phyloP scores from a whole-genome alignment of 768 basidiomycete genomes.

The Tubosaeta sp. region DNA sequence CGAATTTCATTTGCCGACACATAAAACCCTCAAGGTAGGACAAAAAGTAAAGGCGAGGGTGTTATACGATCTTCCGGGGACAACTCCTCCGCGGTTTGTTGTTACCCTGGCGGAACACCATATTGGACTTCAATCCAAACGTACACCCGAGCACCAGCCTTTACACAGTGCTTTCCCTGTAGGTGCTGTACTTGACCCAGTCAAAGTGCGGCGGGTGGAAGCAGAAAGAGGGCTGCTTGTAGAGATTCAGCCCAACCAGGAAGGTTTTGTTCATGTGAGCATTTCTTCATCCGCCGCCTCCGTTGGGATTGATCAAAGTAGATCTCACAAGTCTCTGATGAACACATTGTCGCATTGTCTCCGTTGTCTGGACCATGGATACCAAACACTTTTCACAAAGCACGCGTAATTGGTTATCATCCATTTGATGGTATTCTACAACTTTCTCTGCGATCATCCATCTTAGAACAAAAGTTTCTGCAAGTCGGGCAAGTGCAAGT shows the following conservation, averaged over 20 bases:
- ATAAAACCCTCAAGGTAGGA: constrained; percentile 53
- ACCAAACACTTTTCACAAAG: constrained; percentile 71
- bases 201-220: constrained; percentile 72
- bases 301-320: constrained; percentile 28
- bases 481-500: constrained; percentile 78
- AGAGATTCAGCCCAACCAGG: constrained; percentile 55
- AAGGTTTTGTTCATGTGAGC: constrained; percentile 87
- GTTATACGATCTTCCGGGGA: constrained; percentile 67
- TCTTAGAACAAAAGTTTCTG: constrained; percentile 83
- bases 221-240: constrained; percentile 78
- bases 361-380: constrained; percentile 74
- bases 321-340: constrained; percentile 94
- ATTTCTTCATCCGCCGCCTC: not conserved
- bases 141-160: constrained; percentile 21
- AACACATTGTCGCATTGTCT: constrained; percentile 78
- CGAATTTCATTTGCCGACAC: constrained; percentile 61
- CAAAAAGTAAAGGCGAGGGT: constrained; percentile 82
- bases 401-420: constrained; percentile 84
- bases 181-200: constrained; percentile 66
- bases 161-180: constrained; percentile 64
- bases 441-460: constrained; percentile 76
- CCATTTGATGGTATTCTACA: constrained; percentile 84
- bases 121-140: constrained; percentile 46
- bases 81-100: constrained; percentile 79
- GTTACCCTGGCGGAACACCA: constrained; percentile 74